Evolutionary conservation across 225 moss, liverwort and hornwort species (phyloP), one percentile per base, ranked within the genome.

Genomic region (Polytrichum commune): DNA sequence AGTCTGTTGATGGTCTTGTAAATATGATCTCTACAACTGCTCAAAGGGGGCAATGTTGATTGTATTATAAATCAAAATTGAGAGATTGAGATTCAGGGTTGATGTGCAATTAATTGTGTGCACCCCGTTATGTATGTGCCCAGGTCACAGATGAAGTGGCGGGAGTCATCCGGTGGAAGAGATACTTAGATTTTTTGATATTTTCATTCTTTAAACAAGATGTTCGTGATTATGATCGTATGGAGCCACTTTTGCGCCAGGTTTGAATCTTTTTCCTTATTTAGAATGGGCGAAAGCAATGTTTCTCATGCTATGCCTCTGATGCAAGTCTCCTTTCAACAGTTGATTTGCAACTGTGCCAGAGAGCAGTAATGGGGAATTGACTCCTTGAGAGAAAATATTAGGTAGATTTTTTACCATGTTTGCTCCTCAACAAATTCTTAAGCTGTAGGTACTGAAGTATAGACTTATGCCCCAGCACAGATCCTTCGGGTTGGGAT

Each of bases 171-270:
- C 86, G 91, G 10, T 91, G 89, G 89, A 91, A 91, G 76, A 87
- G 91, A 16, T 91, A 91, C 69, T 76, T 91, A 62, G 91, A 91
- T 78, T 91, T 85, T 57, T 76, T 91, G 69, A 87, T 91, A 73
- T 89, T 89, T 77, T 87, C 82, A n/a, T 85, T 87, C 57, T 87
- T 72, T 77, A 91, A 85, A 74, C 80, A 85, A 70, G 89, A 91
- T 54, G 74, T 72, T 33, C 89, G 87, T 74, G 87, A 85, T 53
- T 91, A 91, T 70, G 91, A 91, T 54, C 89, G 89, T 27, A 91
- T 91, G 91, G 91, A 91, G 78, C 91, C 91, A 64, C 89, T 91
- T 62, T 69, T 91, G 61, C 91, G 89, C 22, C 91, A 91, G 91
- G 91, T 91, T 35, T 27, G 63, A 65, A 56, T 28, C 68, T 4